Base-by-base conservation (phyloP, 768 basidiomycete genomes). In the Zangia roseola region DNA sequence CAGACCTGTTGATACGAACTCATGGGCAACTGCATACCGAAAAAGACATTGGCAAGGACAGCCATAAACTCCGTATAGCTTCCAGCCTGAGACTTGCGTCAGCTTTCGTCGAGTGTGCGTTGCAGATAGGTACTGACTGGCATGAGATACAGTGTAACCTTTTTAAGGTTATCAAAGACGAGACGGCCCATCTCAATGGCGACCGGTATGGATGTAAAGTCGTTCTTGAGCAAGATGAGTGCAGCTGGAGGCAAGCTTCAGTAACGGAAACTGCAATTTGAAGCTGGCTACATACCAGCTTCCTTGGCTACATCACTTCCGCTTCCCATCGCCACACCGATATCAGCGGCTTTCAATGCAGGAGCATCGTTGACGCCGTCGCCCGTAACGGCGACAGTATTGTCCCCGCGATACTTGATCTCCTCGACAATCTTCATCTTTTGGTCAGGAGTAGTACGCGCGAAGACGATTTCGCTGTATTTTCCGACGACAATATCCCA, bases 1-100 rank as follows among this genome's bases (percentile, higher is more conserved):
- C 80, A 71, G 54, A 76, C 71, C 58, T 83, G 81, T 12, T 81
- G 69, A 52, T 75, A 77, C 0, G 78, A 74, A 43, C 72, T 75
- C 39, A 84, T 72, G 10, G 79, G 70, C n/a, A 81, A 66, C 21
- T 81, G 83, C 60, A 84, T 77, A 40, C 83, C 83, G 20, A 81
- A 59, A 52, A 82, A 68, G n/a, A 80, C 78, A 52, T 81, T 82
- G 28, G 76, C 47, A 9, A 83, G 60, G 48, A 85, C 78, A 3
- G 80, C 71, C 70, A 81, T 75, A 53, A 82, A 75, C 55, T 84
- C 80, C 6, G 79, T 71, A 65, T 81, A 84, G 10, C 74, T 75
- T 34, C 79, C 78, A 23, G 75, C 74, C 67, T 76, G 56, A 20
- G 17, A 26, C 10, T n/a, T 9, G 9, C 1, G 36, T 60, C 19